Base-by-base conservation (phyloP, 352 stramenopile species). In the Globisporangium echinulatum region DNA sequence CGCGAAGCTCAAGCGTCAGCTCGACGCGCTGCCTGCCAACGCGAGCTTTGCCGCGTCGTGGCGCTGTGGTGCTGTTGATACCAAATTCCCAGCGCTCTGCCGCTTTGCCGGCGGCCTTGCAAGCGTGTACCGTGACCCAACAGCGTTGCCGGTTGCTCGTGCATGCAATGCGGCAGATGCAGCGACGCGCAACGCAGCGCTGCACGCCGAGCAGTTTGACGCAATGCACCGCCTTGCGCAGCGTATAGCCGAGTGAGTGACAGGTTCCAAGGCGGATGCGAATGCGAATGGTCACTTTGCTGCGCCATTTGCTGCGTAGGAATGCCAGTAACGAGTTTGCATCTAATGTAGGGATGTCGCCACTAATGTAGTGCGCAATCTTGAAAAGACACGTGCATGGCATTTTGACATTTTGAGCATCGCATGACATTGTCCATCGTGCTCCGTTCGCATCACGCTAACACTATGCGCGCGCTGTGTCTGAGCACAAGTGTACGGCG, bases 391-490 rank as follows among this genome's bases (percentile, higher is more conserved):
- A 5, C 46, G 10, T 5, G 17, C 19, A 25, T 40, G 19, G 19
- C 38, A 39, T 19, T 19, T 3, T 33, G 25, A 33, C 25, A 3
- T 33, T 33, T 33, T 33, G 25, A 33, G 25, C 25, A 33, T 33
- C 25, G 25, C 25, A 33, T 1, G 25, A 3, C 25, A 33, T 3
- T 33, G 25, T 33, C 25, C 25, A 3, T 33, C 25, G 25, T 33
- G 25, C 25, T 33, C 25, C 2, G 2, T 2, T 33, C 25, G 25
- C 25, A 33, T 33, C 25, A 33, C 25, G 25, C 25, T 33, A 33
- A 3, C 25, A 33, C 25, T 33, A 90, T 90, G 77, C 68, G 70
- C 2, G 72, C 71, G 10, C 66, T 70, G 51, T 90, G 80, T 64
- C 74, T 80, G 49, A 54, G 64, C 52, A 64, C 74, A 50, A 71